These are phyloP conservation scores for Angomonas deanei DNA, from an alignment of 208 protist genomes.

Conservation along the genomic window DNA sequence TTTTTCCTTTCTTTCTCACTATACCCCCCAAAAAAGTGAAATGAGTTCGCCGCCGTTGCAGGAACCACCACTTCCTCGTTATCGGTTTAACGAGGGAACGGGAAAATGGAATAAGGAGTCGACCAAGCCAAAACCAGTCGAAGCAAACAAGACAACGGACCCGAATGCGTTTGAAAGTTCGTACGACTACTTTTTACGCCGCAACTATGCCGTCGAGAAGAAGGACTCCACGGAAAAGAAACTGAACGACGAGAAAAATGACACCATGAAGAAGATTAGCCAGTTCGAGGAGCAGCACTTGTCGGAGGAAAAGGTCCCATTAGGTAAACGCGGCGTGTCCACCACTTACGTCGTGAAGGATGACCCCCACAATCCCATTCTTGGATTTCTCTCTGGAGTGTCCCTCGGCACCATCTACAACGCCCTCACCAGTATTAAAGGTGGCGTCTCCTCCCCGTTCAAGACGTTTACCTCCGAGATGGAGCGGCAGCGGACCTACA, in stretches of 20 bases:
- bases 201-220: slow-evolving; percentile 18
- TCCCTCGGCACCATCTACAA: slow-evolving; percentile 41
- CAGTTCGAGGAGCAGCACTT: slow-evolving; percentile 29
- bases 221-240: slow-evolving; percentile 9
- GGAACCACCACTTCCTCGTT: slow-evolving; percentile 40
- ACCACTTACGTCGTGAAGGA: background rate
- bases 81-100: slow-evolving; percentile 29
- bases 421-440: slow-evolving; percentile 26
- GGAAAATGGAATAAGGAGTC: slow-evolving; percentile 33
- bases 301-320: background rate
- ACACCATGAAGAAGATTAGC: slow-evolving; percentile 18
- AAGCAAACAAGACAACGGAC: background rate
- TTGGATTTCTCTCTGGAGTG: slow-evolving; percentile 49
- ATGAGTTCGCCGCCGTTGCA: slow-evolving; percentile 6
- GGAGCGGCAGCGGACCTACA: slow-evolving; percentile 5
- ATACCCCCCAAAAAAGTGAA: background rate
- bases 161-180: slow-evolving; percentile 39
- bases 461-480: background rate
- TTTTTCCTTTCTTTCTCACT: background rate
- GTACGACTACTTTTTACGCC: slow-evolving; percentile 55
- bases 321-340: background rate
- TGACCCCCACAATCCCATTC: slow-evolving; percentile 17
- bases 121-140: background rate
- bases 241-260: slow-evolving; percentile 8
- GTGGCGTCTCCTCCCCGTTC: background rate